These are phyloP conservation scores for Litchi chinensis DNA, from an alignment of 345 rosid species.

Conservation along the genomic window DNA sequence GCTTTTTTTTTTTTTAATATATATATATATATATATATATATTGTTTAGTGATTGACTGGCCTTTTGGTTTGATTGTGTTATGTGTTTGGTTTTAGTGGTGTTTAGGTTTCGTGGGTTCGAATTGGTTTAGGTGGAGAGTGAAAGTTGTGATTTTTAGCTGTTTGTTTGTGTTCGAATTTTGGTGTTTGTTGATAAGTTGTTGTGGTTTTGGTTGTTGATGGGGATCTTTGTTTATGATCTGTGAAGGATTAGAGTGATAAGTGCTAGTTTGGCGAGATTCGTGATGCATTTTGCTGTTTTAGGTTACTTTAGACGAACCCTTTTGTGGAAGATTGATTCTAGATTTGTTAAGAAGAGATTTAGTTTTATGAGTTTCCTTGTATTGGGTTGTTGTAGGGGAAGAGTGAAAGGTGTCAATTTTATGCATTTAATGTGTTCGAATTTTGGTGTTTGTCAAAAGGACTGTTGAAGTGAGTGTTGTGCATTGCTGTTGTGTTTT, in stretches of 20 bases:
- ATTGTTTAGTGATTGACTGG: not conserved
- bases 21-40: too few species aligned
- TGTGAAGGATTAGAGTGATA: not conserved
- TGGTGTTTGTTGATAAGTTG: too few species aligned
- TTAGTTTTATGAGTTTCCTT: too few species aligned
- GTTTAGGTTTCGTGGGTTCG: not conserved
- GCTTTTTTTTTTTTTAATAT: too few species aligned
- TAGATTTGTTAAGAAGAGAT: too few species aligned
- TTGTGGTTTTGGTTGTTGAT: too few species aligned
- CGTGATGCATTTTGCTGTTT: not conserved
- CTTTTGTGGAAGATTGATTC: too few species aligned
- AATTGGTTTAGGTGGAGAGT: not conserved
- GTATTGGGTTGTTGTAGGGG: too few species aligned
- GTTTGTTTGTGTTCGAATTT: too few species aligned
- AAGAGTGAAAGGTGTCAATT: too few species aligned
- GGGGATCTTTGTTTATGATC: constrained; percentile 8
- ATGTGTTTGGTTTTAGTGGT: not conserved
- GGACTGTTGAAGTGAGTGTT: not conserved
- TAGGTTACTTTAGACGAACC: not conserved
- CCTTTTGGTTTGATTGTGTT: not conserved
- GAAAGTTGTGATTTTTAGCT: not conserved
- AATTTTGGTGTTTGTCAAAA: not conserved
- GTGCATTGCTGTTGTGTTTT: not conserved
- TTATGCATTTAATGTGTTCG: not conserved
- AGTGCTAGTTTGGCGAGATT: not conserved